Evolutionary conservation across 495 filamentous ascomycete species (phyloP).

Genomic region (Aspergillus incahuasiensis): DNA sequence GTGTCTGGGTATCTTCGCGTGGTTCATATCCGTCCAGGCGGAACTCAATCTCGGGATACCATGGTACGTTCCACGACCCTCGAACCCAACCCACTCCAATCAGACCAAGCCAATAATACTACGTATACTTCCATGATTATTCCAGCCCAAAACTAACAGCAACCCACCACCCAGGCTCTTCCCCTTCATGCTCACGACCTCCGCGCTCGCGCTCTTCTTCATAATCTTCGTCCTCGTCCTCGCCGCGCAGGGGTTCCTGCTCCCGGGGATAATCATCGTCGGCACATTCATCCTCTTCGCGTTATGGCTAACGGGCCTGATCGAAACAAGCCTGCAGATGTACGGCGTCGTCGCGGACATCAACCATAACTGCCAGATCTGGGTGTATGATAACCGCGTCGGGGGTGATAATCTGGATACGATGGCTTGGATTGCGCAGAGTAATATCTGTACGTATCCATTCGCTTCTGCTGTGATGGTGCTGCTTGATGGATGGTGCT

Average conservation of each 20-base stretch:
- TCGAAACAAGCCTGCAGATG: conserved; percentile 84
- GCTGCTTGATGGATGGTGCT: background rate
- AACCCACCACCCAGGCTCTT: conserved; percentile 61
- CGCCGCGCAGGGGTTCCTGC: conserved; percentile 69
- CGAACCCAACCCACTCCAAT: background rate
- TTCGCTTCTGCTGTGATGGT: background rate
- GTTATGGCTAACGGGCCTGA: conserved; percentile 85
- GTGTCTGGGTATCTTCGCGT: conserved; percentile 81
- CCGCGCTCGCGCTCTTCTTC: conserved; percentile 67
- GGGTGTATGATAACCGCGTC: conserved; percentile 53
- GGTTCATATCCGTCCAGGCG: conserved; percentile 76
- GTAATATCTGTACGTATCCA: conserved; percentile 66
- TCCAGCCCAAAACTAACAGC: conserved; percentile 11
- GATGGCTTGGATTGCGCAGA: conserved; percentile 82
- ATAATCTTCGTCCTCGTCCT: conserved; percentile 67
- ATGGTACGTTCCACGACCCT: conserved; percentile 57
- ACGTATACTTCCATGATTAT: no score
- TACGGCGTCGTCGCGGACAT: conserved; percentile 75
- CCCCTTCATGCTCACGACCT: conserved; percentile 79
- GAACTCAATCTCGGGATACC: conserved; percentile 66
- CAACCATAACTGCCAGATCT: conserved; percentile 72
- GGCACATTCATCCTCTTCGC: conserved; percentile 92
- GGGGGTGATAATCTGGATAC: conserved; percentile 64
- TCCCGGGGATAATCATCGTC: conserved; percentile 86
- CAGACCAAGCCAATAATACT: no score